These are phyloP conservation scores for Nemania bipapillata DNA, from an alignment of 2,329 filamentous ascomycete species.

Conservation along the genomic window DNA sequence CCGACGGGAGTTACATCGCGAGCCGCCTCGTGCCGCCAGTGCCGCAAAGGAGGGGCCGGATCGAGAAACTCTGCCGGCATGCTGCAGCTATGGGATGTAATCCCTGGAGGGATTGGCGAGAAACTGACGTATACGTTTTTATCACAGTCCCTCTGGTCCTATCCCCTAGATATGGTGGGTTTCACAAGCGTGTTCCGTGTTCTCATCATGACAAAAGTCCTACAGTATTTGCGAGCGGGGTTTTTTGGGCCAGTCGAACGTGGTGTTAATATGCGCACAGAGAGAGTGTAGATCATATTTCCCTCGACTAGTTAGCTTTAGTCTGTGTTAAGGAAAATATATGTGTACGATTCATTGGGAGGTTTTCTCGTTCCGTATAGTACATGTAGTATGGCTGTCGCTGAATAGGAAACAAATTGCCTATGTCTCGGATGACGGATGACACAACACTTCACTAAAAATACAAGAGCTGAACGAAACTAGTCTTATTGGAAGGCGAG, in stretches of 20 bases:
- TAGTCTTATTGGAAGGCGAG: too few relatives aligned
- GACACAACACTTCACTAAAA: too few relatives aligned
- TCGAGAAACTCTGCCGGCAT: conserved; percentile 19
- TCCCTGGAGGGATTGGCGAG: background rate
- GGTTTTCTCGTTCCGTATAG: background rate
- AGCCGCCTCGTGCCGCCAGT: conserved; percentile 9
- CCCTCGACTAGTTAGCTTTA: background rate
- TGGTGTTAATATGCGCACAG: background rate
- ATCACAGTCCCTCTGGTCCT: background rate
- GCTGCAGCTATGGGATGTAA: conserved; percentile 17
- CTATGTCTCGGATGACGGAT: too few relatives aligned
- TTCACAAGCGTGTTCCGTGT: background rate
- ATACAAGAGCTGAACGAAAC: background rate
- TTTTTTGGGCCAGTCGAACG: too few relatives aligned
- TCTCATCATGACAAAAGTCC: background rate
- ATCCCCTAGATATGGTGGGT: background rate
- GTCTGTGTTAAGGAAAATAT: background rate
- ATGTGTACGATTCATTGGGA: background rate
- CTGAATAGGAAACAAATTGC: background rate
- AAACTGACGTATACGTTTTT: conserved; percentile 2
- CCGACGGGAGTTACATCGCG: conserved; percentile 20
- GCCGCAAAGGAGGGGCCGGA: conserved; percentile 9
- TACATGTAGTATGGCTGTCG: background rate
- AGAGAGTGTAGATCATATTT: background rate
- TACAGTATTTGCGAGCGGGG: background rate